A percentile compares a stretch with the other conserved stretches of the same genome.
Conservation (phyloP, 2,329 filamentous ascomycete species). For the Ophiostoma sp. region DNA sequence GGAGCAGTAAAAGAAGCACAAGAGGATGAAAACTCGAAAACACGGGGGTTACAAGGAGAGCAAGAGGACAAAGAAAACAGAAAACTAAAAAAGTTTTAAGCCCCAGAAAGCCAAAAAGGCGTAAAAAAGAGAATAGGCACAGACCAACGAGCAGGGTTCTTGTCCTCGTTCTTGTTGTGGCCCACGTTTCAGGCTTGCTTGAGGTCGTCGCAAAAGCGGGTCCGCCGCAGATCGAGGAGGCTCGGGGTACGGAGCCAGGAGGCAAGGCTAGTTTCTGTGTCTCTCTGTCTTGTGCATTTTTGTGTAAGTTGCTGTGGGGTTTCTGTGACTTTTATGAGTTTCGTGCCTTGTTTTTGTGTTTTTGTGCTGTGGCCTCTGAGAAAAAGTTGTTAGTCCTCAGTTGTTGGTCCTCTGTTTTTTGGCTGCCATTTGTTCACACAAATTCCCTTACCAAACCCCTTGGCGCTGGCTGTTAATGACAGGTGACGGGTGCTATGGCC, state of each 20-base stretch:
- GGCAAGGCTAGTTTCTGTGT: neutral
- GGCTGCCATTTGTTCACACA: neutral
- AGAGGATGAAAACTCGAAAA: neutral
- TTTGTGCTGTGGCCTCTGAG: neutral
- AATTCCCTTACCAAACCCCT: neutral
- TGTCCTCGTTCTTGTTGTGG: neutral
- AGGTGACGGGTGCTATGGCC: neutral
- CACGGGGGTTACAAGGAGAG: conserved; percentile 7
- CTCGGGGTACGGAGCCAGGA: conserved; percentile 3
- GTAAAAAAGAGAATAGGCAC: neutral
- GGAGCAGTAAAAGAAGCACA: neutral
- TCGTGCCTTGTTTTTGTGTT: neutral
- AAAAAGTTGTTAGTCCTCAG: neutral
- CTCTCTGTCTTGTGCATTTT: neutral
- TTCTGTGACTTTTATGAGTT: neutral
- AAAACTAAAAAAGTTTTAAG: neutral
- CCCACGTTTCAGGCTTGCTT: conserved; percentile 28
- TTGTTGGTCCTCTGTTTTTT: neutral
- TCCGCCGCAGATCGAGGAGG: conserved; percentile 24
- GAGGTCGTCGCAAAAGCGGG: conserved; percentile 26
- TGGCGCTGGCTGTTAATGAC: neutral
- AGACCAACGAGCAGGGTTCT: neutral
- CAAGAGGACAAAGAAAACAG: neutral
- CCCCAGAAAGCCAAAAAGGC: neutral
- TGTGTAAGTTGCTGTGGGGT: neutral